Percentiles rank a stretch among this genome's conserved stretches.
phyloP scores from a whole-genome alignment of 495 filamentous ascomycete species.

The Podospora bellae-mahoneyi region DNA sequence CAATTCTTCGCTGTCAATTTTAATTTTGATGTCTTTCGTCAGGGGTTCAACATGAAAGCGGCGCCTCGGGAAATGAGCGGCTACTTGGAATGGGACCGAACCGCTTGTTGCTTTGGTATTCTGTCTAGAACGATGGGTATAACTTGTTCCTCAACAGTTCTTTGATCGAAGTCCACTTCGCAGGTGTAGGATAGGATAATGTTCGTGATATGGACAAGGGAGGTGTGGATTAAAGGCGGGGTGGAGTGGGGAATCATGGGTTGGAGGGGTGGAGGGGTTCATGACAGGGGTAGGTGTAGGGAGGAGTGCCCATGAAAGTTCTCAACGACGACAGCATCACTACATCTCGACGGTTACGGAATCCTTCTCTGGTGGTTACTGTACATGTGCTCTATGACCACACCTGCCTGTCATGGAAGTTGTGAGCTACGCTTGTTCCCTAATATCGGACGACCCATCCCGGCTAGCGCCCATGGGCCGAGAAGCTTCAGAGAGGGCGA shows the following conservation, averaged over 20 bases:
- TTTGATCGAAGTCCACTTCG: background rate
- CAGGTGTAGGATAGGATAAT: background rate
- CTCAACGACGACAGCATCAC: background rate
- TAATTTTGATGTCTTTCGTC: background rate
- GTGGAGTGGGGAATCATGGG: background rate
- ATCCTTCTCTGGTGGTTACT: background rate
- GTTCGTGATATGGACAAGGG: background rate
- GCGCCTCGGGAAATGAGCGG: slow-evolving; percentile 26
- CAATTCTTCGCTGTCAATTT: background rate
- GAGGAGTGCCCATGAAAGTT: background rate
- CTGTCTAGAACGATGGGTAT: background rate
- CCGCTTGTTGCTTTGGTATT: background rate
- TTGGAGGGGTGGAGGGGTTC: background rate
- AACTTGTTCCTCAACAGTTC: background rate
- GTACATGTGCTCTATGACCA: background rate
- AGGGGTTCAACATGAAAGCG: slow-evolving; percentile 15
- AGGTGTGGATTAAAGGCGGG: background rate
- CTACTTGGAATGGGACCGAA: background rate
- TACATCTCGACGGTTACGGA: background rate
- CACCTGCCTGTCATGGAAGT: background rate
- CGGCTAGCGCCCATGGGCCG: too few relatives aligned
- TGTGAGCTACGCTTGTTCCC: background rate
- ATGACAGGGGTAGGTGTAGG: background rate
- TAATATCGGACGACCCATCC: background rate
- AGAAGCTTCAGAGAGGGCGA: background rate